Evolutionary conservation across 352 stramenopile genomes (phyloP).

Genomic region (Pythium dissotocum): DNA sequence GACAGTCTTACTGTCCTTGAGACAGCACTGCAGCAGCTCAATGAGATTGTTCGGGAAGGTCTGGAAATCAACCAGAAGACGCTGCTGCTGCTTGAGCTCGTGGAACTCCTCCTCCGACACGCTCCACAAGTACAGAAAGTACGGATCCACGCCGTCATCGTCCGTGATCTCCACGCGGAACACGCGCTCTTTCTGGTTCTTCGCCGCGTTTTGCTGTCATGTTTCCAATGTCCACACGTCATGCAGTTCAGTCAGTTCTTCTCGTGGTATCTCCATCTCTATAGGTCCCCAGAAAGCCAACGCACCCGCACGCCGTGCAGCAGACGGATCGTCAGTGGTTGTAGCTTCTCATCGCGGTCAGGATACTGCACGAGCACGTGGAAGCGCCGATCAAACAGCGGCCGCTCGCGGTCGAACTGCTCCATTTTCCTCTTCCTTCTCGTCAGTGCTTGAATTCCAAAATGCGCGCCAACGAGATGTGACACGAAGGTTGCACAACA

Average conservation of each 20-base stretch:
- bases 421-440: slow-evolving; percentile 48
- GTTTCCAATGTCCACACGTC: neutral
- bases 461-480: slow-evolving; percentile 27
- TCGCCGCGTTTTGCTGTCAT: slow-evolving; percentile 65
- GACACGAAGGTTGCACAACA: slow-evolving; percentile 9
- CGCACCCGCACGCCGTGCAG: slow-evolving; percentile 71
- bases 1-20: slow-evolving; percentile 65
- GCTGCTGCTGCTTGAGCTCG: slow-evolving; percentile 92
- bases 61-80: slow-evolving; percentile 92
- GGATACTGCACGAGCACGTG: slow-evolving; percentile 82
- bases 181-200: slow-evolving; percentile 86
- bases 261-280: neutral
- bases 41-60: slow-evolving; percentile 93
- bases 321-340: slow-evolving; percentile 73
- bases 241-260: neutral
- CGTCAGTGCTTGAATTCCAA: slow-evolving; percentile 22
- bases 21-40: slow-evolving; percentile 89
- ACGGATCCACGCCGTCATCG: slow-evolving; percentile 89
- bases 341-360: slow-evolving; percentile 78
- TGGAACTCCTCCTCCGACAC: slow-evolving; percentile 95
- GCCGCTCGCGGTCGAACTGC: slow-evolving; percentile 71
- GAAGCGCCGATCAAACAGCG: slow-evolving; percentile 84
- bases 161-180: slow-evolving; percentile 94
- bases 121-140: slow-evolving; percentile 92
- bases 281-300: neutral